A percentile compares a stretch with the other conserved stretches of the same genome.
Conservation (phyloP, 257 asterid genomes). For the Eustoma russellianum region DNA sequence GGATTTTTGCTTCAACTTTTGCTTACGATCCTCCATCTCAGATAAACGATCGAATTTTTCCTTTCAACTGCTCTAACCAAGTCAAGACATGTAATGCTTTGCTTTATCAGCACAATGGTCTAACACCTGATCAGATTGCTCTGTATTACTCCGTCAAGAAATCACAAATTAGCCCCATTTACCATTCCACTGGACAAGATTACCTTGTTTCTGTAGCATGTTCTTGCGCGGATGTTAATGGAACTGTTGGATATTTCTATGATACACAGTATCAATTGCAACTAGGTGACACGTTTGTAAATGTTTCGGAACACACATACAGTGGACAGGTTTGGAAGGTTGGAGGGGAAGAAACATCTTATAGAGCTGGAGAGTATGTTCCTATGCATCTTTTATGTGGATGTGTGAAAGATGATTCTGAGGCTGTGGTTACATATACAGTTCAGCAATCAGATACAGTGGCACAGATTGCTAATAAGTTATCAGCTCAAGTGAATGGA, state of each 20-base stretch:
- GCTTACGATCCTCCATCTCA: constrained; percentile 14
- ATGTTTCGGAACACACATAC: constrained; percentile 31
- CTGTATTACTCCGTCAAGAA: constrained; percentile 34
- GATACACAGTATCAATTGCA: constrained; percentile 36
- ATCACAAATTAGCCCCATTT: constrained; percentile 27
- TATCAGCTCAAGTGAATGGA: constrained; percentile 36
- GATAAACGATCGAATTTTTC: constrained; percentile 9
- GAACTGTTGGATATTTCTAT: constrained; percentile 46
- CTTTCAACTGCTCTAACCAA: constrained; percentile 35
- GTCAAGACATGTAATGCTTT: constrained; percentile 41
- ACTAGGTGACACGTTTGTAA: constrained; percentile 24
- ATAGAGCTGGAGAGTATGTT: constrained; percentile 16
- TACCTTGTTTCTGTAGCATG: constrained; percentile 48
- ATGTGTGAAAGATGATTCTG: constrained; percentile 41
- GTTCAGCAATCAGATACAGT: constrained; percentile 54
- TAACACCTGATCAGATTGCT: constrained; percentile 28
- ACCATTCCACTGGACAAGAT: constrained; percentile 22
- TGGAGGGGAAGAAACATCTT: constrained; percentile 22
- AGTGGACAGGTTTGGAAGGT: constrained; percentile 60
- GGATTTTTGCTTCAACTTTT: neutral
- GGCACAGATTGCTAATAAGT: constrained; percentile 26
- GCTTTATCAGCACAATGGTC: constrained; percentile 51
- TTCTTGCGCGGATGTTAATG: constrained; percentile 44
- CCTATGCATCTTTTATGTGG: constrained; percentile 61
- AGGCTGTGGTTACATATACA: constrained; percentile 58